Evolutionary conservation across 2,329 filamentous ascomycete species (phyloP), one percentile per base, ranked within the genome.

Genomic region (Chrysoporthe austroafricana): DNA sequence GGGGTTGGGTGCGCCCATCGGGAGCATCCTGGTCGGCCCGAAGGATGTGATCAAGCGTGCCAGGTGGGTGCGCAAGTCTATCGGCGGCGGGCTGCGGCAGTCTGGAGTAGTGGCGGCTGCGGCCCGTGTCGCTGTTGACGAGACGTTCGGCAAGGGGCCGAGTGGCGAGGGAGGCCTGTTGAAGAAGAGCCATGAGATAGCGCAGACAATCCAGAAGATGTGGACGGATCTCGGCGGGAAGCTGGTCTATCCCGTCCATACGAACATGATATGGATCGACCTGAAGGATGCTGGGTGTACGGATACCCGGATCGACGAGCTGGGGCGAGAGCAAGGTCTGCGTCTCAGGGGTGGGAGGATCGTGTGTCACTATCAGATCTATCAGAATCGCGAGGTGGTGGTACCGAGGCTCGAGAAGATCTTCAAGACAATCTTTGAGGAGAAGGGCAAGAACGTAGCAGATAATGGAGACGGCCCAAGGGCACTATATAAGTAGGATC

Each of bases 191-290:
- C 91, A 95, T 77, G 79, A 80, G 59, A 85, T 85, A 42, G 91
- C 92, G 2, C 85, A 85, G 76, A 81, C 81, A 72, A 82, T 94
- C 34, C 88, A 73, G 58, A 70, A 73, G 70, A 73, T 91, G 71
- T 97, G 93, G 93, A 85, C 82, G 5, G 80, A 79, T 18, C 81
- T 89, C 63, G 93, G 93, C 4, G 93, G 93, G 1, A 87, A 86
- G 78, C 79, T 93, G 66, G 78, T 84, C 26, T 83, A 90, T 68
- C 90, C 91, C 0, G 90, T 91, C 1, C 90, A 97, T 75, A 96
- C 93, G n/a, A 97, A 97, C 79, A 96, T 97, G 92, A 88, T 93
- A 44, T 97, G 92, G 93, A 75, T 96, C 67, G 90, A 96, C 76
- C 80, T 96, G 18, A 85, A 88, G 42, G 84, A 84, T 1, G 85